phyloP scores from a whole-genome alignment of 192 early-diverging fungal genomes.

The Mortierella alpina region DNA sequence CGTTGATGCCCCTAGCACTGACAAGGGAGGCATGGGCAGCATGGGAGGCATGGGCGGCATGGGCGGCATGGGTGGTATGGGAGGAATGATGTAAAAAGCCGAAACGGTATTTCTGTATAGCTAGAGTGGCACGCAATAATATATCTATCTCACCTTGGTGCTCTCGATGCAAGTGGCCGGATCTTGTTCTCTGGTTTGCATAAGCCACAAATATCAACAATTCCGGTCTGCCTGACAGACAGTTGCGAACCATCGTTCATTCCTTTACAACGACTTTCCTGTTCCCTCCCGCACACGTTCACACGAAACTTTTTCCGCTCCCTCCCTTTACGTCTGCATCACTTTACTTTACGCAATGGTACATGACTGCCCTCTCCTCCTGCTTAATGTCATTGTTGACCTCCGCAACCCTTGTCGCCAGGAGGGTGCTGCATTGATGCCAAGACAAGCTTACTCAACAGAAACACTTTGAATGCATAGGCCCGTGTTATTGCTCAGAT shows the following conservation, averaged over 20 bases:
- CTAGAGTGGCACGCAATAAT: neutral
- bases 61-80: conserved; percentile 77
- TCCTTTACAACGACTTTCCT: neutral
- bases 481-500: conserved; percentile 82
- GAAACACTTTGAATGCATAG: conserved; percentile 39
- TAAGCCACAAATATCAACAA: conserved; percentile 30
- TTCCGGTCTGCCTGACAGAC: no score
- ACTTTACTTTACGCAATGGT: neutral
- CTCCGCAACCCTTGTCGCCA: no score
- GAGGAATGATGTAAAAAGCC: conserved; percentile 76
- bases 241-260: no score
- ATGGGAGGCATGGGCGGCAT: conserved; percentile 79
- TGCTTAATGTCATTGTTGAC: no score
- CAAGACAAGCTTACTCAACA: neutral
- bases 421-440: no score
- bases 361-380: no score
- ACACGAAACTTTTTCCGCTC: neutral
- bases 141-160: neutral
- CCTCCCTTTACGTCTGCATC: neutral
- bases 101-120: neutral
- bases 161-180: no score
- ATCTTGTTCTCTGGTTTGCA: no score
- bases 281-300: neutral
- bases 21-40: conserved; percentile 60
- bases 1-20: conserved; percentile 89